phyloP scores from a whole-genome alignment of 129 eudicot genomes.

The Solidago caesia region DNA sequence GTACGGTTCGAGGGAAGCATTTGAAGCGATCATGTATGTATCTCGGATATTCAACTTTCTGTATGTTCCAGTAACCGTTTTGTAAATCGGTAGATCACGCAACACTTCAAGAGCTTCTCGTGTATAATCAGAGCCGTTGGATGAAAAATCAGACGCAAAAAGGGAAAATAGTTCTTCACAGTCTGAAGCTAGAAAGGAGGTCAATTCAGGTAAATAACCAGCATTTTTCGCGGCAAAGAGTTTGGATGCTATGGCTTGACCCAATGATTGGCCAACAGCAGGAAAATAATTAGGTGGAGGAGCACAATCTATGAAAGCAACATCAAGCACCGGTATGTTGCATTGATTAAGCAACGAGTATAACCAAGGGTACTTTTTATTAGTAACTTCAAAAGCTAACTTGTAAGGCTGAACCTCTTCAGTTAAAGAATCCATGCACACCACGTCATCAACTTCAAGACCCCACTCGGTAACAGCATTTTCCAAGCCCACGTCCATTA shows the following conservation, averaged over 20 bases:
- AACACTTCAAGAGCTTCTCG: constrained; percentile 78
- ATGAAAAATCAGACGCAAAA: constrained; percentile 74
- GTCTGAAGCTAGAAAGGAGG: constrained; percentile 57
- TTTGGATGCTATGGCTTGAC: constrained; percentile 72
- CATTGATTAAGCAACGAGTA: constrained; percentile 80
- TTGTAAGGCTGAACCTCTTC: constrained; percentile 42
- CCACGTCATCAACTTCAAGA: constrained; percentile 38
- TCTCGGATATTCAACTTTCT: constrained; percentile 55
- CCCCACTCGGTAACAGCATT: constrained; percentile 30
- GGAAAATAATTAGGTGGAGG: constrained; percentile 61
- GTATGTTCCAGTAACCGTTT: constrained; percentile 72
- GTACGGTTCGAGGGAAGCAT: constrained; percentile 75
- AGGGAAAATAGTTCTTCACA: constrained; percentile 65
- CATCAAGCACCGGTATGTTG: constrained; percentile 76
- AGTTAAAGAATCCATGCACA: constrained; percentile 43
- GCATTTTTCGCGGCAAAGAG: constrained; percentile 82
- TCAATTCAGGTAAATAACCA: constrained; percentile 80
- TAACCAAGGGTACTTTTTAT: constrained; percentile 77
- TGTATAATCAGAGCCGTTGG: constrained; percentile 56
- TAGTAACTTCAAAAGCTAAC: constrained; percentile 46
- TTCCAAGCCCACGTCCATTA: constrained; percentile 31
- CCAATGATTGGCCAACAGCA: constrained; percentile 56
- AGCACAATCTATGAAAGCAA: constrained; percentile 84
- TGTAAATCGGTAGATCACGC: constrained; percentile 79
- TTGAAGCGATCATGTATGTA: constrained; percentile 66